Percentiles rank a stretch among this genome's conserved stretches.
Conservation (phyloP, 441 rosid species). For the Populus hybrid region DNA sequence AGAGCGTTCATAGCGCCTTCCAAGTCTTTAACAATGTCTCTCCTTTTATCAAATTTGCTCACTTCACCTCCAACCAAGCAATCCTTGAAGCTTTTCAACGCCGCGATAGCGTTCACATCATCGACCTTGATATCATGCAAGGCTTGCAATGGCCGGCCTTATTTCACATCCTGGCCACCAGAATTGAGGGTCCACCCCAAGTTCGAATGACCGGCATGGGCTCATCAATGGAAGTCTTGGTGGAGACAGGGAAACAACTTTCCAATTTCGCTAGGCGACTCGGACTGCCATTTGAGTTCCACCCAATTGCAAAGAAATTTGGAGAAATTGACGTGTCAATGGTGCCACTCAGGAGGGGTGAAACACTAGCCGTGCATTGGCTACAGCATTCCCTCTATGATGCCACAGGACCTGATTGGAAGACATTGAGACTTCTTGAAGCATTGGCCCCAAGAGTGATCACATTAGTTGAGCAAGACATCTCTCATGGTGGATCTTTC, state of each 20-base stretch:
- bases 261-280: conserved; percentile 60
- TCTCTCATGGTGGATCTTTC: conserved; percentile 48
- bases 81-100: conserved; percentile 63
- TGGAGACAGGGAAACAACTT: conserved; percentile 61
- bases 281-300: conserved; percentile 59
- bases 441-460: conserved; percentile 43
- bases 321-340: conserved; percentile 45
- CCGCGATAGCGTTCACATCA: conserved; percentile 51
- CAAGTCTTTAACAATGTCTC: conserved; percentile 61
- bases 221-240: conserved; percentile 43
- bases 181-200: conserved; percentile 58
- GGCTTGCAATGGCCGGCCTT: conserved; percentile 78
- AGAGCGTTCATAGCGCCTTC: conserved; percentile 34
- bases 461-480: conserved; percentile 63
- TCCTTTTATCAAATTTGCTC: conserved; percentile 66
- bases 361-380: conserved; percentile 65
- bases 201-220: conserved; percentile 64
- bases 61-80: conserved; percentile 73
- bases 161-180: conserved; percentile 62
- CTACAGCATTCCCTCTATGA: conserved; percentile 62
- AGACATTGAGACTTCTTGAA: conserved; percentile 44
- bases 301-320: conserved; percentile 53
- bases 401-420: conserved; percentile 59
- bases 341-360: conserved; percentile 36
- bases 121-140: conserved; percentile 71